Percentiles rank a stretch among this genome's conserved stretches.
These are phyloP conservation scores for Friedmanniomyces simplex DNA, from an alignment of 495 filamentous ascomycete species.

Conservation along the genomic window DNA sequence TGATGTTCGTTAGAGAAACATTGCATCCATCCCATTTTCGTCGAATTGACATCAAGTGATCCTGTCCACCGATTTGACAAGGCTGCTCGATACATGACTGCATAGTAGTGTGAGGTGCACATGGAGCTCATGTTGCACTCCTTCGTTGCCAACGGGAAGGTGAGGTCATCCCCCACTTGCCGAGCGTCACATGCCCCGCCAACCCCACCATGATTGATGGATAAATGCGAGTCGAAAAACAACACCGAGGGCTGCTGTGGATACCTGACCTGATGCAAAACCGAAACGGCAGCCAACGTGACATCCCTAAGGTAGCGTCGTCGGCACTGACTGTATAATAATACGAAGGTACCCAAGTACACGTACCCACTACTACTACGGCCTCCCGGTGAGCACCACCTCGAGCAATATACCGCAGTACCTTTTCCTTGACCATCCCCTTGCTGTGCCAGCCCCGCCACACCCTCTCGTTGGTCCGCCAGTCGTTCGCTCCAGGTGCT, in stretches of 20 bases:
- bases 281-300: not conserved
- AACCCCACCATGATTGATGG: not conserved
- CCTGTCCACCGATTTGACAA: too few relatives aligned
- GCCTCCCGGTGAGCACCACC: not conserved
- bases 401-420: too few relatives aligned
- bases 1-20: too few relatives aligned
- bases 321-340: not conserved
- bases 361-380: not conserved
- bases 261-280: not conserved
- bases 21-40: too few relatives aligned
- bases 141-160: not conserved
- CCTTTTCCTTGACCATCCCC: not conserved
- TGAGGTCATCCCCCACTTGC: not conserved
- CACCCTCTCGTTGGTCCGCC: not conserved
- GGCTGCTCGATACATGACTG: too few relatives aligned
- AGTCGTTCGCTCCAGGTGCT: not conserved
- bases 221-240: not conserved
- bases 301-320: not conserved
- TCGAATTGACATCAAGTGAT: too few relatives aligned
- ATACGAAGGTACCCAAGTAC: not conserved
- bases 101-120: not conserved
- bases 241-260: not conserved
- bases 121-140: not conserved
- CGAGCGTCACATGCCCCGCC: not conserved
- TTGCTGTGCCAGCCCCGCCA: too few relatives aligned